Evolutionary conservation across 1,284 basidiomycete species (phyloP), one percentile per base, ranked within the genome.

Genomic region (Boletus sp.): DNA sequence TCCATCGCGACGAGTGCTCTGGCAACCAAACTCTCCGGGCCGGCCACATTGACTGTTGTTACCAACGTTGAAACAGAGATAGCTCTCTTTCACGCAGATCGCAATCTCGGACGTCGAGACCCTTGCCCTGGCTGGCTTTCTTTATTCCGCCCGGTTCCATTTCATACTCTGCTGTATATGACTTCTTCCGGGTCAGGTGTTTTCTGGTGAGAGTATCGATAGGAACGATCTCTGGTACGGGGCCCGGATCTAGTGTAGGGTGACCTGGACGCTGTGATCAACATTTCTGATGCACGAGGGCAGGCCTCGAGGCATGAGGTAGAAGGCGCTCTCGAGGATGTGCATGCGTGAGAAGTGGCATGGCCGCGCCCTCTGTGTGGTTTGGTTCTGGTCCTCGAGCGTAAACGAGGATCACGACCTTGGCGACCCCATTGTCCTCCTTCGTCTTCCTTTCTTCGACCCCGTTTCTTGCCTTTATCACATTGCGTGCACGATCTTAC

Each of bases 401-500:
- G 57, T 38, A 46, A 54, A 52, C 58, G 64, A 66, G 63, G 57
- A 55, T 63, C 60, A 57, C 49, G 33, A 52, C 52, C 59, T 52
- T 53, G 56, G 41, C 26, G 56, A 61, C 51, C 46, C 42, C 38
- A 41, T 63, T 54, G 51, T 65, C 54, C 48, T 52, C 51, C 43
- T 45, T 50, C 55, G 52, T 52, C 59, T 65, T 57, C 55, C 46
- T 22, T 54, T 60, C 62, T 54, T 59, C 47, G 39, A 50, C 16
- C 58, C 48, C 42, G 42, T 59, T 57, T 57, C 53, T 53, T 64
- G 53, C 60, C 59, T 59, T 66, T 64, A 56, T 60, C 57, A 62
- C 59, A 53, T 59, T 55, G 49, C 52, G 49, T 66, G 57, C 57
- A 57, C 67, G 64, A 69, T 65, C 51, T 54, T 49, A 45, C 39